Evolutionary conservation across 208 protist species (phyloP).

Genomic region (Jaenimonas drosophilae): DNA sequence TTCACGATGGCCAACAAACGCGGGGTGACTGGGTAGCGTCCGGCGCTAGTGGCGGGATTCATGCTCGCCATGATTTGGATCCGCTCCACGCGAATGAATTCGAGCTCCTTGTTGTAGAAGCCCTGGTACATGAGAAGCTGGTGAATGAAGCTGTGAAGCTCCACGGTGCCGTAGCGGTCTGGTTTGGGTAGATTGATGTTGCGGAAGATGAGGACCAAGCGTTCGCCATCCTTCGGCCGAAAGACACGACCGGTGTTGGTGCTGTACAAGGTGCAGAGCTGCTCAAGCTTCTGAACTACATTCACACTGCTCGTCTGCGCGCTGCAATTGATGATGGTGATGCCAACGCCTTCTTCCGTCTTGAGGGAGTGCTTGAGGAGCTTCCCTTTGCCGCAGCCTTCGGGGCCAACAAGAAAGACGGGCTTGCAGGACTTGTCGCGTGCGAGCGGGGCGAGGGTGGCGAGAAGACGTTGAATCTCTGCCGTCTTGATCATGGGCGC

Average conservation of each 20-base stretch:
- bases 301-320: constrained; percentile 91
- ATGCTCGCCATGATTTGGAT: constrained; percentile 94
- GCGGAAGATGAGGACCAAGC: constrained; percentile 92
- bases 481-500: constrained; percentile 81
- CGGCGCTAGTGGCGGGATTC: constrained; percentile 87
- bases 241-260: constrained; percentile 87
- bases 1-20: constrained; percentile 93
- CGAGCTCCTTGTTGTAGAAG: constrained; percentile 95
- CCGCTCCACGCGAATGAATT: constrained; percentile 92
- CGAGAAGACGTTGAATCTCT: constrained; percentile 84
- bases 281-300: constrained; percentile 93
- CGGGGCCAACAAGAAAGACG: constrained; percentile 94
- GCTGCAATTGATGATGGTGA: constrained; percentile 91
- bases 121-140: constrained; percentile 94
- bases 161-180: constrained; percentile 96
- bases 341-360: constrained; percentile 21
- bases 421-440: constrained; percentile 51
- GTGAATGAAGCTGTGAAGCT: constrained; percentile 96
- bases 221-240: constrained; percentile 90
- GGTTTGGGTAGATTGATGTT: constrained; percentile 97
- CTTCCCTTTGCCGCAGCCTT: constrained; percentile 93
- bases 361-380: constrained; percentile 82
- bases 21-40: constrained; percentile 86
- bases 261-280: constrained; percentile 82
- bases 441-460: constrained; percentile 85